A percentile compares a stretch with the other conserved stretches of the same genome.
Evolutionary conservation across 164 flowering plant genomes (phyloP).

Genomic region (Vitis cinerea): DNA sequence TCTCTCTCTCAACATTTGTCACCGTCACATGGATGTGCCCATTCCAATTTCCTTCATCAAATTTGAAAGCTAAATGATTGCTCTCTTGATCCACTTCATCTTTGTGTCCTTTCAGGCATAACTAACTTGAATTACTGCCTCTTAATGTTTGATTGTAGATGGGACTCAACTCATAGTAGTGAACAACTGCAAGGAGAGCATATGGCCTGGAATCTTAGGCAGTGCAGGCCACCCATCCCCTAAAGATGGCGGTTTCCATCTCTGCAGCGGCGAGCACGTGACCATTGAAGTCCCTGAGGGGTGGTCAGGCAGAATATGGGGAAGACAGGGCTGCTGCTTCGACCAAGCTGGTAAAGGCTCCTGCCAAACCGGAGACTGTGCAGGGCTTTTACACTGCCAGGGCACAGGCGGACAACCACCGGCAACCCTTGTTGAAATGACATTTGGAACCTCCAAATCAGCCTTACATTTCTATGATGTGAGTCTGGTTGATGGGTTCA

Average conservation of each 20-base stretch:
- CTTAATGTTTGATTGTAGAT: constrained; percentile 30
- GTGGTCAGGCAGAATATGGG: constrained; percentile 74
- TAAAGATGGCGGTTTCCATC: constrained; percentile 61
- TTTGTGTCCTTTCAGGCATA: background rate
- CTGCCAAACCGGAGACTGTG: constrained; percentile 63
- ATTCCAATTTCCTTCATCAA: too few species aligned
- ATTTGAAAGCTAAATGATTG: background rate
- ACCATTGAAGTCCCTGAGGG: constrained; percentile 33
- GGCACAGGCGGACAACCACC: constrained; percentile 67
- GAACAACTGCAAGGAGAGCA: constrained; percentile 61
- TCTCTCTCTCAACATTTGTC: too few species aligned
- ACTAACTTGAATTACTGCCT: background rate
- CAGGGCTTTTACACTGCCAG: constrained; percentile 41
- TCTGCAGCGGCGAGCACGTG: constrained; percentile 38
- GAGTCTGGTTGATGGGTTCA: constrained; percentile 80
- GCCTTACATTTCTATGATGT: constrained; percentile 69
- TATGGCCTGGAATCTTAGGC: constrained; percentile 74
- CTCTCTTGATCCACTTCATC: background rate
- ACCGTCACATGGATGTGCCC: too few species aligned
- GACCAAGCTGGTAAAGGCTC: constrained; percentile 36
- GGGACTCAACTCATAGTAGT: constrained; percentile 50
- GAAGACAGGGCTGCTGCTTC: constrained; percentile 55
- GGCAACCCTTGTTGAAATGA: constrained; percentile 68
- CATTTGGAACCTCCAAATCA: constrained; percentile 44
- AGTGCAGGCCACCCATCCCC: constrained; percentile 52